Evolutionary conservation across 805 yeast genomes (phyloP).

Genomic region (Candida orba): DNA sequence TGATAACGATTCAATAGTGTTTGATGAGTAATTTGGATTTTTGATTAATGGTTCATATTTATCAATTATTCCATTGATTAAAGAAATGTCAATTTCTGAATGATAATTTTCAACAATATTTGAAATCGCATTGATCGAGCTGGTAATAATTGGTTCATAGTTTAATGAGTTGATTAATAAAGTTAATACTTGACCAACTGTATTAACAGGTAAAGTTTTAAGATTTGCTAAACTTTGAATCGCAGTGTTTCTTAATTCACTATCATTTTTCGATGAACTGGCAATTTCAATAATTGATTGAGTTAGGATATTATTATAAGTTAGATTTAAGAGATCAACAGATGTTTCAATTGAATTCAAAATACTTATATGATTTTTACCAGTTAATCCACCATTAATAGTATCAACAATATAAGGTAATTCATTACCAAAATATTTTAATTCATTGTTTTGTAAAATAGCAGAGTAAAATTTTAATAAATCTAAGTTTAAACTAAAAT

Average conservation of each 20-base stretch:
- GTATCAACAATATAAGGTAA: conserved; percentile 22
- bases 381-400: conserved; percentile 26
- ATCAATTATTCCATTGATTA: conserved; percentile 8
- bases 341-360: conserved; percentile 28
- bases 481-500: conserved; percentile 25
- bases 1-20: conserved; percentile 18
- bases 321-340: conserved; percentile 20
- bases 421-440: conserved; percentile 27
- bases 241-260: conserved; percentile 32
- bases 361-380: conserved; percentile 29
- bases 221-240: conserved; percentile 26
- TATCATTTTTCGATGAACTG: conserved; percentile 26
- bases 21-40: conserved; percentile 9
- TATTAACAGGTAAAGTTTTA: conserved; percentile 18
- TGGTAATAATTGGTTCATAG: conserved; percentile 29
- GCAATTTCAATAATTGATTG: conserved; percentile 29
- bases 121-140: conserved; percentile 25
- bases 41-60: conserved; percentile 11
- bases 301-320: conserved; percentile 15
- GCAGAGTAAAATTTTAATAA: conserved; percentile 30
- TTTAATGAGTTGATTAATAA: conserved; percentile 28
- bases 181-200: conserved; percentile 24
- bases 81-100: conserved; percentile 5
- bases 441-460: conserved; percentile 25
- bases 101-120: conserved; percentile 15